Percentiles rank a stretch among this genome's conserved stretches.
Evolutionary conservation across 1,139 yeast genomes (phyloP).

Genomic region (Debaryomyces singareniensis): DNA sequence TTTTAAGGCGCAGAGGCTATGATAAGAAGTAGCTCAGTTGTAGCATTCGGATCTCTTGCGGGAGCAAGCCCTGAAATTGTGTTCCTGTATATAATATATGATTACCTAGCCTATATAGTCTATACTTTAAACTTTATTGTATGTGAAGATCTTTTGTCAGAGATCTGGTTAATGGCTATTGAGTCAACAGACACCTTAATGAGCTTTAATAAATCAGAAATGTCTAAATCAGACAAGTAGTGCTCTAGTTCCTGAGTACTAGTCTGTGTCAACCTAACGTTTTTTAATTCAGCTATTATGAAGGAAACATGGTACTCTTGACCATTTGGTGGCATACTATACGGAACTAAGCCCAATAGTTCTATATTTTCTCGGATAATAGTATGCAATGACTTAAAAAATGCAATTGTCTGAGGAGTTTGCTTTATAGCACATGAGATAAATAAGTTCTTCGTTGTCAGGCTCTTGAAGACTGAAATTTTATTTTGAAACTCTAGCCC

Average conservation of each 20-base stretch:
- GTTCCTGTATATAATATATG: neutral
- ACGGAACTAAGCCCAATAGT: conserved; percentile 5
- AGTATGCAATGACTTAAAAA: conserved; percentile 4
- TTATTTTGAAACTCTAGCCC: conserved; percentile 4
- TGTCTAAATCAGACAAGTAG: conserved; percentile 3
- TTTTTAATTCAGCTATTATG: conserved; percentile 6
- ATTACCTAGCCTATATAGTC: neutral
- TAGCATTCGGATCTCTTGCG: too few species aligned
- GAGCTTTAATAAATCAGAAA: conserved; percentile 3
- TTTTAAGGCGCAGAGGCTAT: neutral
- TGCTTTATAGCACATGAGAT: conserved; percentile 4
- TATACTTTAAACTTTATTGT: conserved; percentile 3
- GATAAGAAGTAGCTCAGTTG: neutral
- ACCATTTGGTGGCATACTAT: conserved; percentile 1
- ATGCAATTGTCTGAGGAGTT: conserved; percentile 1
- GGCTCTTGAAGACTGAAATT: conserved; percentile 6
- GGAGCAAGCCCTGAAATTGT: neutral
- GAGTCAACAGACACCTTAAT: conserved; percentile 4
- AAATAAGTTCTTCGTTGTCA: conserved; percentile 6
- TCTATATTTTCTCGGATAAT: conserved; percentile 5
- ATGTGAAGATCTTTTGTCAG: conserved; percentile 1
- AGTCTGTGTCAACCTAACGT: conserved; percentile 1
- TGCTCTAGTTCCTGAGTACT: conserved; percentile 2
- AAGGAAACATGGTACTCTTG: conserved; percentile 6
- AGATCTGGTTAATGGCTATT: conserved; percentile 2